Conservation (phyloP, 2,329 filamentous ascomycete genomes). For the Ascochyta koolunga region DNA sequence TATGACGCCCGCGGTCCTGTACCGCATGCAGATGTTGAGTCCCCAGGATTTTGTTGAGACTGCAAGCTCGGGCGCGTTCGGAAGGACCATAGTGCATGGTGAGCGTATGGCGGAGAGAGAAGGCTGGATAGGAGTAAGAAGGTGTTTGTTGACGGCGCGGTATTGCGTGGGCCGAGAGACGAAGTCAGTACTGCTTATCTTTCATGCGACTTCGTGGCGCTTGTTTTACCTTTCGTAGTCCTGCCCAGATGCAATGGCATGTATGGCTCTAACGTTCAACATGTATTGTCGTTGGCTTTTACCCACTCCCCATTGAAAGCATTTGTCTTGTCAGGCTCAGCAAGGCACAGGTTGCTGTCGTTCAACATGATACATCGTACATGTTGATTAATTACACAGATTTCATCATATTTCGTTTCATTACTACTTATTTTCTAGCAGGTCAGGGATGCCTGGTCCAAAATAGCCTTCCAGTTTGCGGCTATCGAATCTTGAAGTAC, state of each 20-base stretch:
- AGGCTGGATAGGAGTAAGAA: constrained; percentile 4
- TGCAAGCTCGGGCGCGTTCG: constrained; percentile 4
- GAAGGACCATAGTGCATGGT: background rate
- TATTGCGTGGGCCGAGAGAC: no score
- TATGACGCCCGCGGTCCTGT: constrained; percentile 5
- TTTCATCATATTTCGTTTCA: background rate
- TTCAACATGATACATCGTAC: background rate
- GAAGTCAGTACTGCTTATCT: background rate
- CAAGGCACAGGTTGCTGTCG: no score
- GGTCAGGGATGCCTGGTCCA: background rate
- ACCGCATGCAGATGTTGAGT: constrained; percentile 14
- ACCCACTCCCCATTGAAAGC: background rate
- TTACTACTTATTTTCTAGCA: background rate
- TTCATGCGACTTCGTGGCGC: background rate
- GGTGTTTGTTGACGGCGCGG: background rate
- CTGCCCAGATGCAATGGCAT: background rate
- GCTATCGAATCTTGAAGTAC: background rate
- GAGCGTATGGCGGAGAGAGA: background rate
- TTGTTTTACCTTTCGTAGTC: background rate
- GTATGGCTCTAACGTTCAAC: background rate
- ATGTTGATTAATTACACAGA: background rate
- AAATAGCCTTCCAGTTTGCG: background rate
- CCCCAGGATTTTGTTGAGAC: constrained; percentile 6
- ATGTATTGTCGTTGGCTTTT: background rate
- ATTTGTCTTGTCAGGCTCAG: background rate